phyloP scores from a whole-genome alignment of 768 basidiomycete species.

The Candolleomyces aberdarensis region DNA sequence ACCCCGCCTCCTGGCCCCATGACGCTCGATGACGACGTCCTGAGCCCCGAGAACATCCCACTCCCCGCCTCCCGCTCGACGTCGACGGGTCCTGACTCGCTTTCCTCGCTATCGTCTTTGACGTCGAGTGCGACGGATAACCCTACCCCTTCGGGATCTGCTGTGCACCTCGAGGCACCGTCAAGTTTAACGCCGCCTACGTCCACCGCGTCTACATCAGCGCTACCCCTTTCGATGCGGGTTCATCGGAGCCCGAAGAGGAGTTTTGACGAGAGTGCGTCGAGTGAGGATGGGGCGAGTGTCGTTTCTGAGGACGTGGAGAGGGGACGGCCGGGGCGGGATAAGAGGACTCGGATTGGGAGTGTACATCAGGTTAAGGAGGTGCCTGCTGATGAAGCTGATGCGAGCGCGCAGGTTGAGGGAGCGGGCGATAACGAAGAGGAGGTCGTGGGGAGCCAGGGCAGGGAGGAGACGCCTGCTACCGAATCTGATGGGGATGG shows the following conservation, averaged over 20 bases:
- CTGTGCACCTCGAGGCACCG: constrained; percentile 9
- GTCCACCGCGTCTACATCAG: background rate
- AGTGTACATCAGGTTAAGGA: constrained; percentile 16
- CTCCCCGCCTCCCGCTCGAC: constrained; percentile 7
- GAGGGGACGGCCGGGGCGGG: constrained; percentile 1
- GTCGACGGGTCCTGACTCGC: constrained; percentile 13
- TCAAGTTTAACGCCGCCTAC: background rate
- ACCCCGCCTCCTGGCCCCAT: constrained; percentile 26
- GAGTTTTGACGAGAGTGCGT: constrained; percentile 33
- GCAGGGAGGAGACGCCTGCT: constrained; percentile 12
- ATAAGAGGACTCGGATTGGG: constrained; percentile 15
- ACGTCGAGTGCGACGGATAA: background rate
- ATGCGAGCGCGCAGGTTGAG: background rate
- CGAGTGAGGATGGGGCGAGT: constrained; percentile 16
- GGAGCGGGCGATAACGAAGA: background rate
- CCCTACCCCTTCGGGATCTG: constrained; percentile 8
- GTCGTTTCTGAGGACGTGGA: constrained; percentile 14
- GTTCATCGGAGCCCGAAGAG: constrained; percentile 25
- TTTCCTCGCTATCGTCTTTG: background rate
- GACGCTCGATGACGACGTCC: constrained; percentile 11
- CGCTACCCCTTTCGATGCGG: constrained; percentile 9
- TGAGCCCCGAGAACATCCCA: background rate
- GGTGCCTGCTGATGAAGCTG: constrained; percentile 7
- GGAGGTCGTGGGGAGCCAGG: background rate
- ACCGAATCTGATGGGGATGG: constrained; percentile 16